Evolutionary conservation across 2,329 filamentous ascomycete genomes (phyloP), one percentile per base, ranked within the genome.

Genomic region (Aspergillus fischeri): DNA sequence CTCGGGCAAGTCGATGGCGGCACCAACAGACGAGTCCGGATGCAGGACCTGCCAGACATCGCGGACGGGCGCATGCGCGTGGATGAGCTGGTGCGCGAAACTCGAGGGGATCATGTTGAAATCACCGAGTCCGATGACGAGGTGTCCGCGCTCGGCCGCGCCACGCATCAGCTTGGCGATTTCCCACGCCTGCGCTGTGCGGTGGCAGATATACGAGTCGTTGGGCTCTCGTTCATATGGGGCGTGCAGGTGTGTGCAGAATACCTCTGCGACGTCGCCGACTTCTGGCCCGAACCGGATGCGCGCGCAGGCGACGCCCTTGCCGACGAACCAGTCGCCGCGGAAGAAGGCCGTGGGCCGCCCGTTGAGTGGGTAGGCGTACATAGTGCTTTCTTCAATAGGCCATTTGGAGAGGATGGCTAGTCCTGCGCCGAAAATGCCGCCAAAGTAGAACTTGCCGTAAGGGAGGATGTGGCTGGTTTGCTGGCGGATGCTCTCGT

Each of bases 61-160:
- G 48, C 83, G 83, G 28, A 96, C 87, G 14, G 88, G 87, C 9
- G 88, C 86, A 69, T 92, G 87, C 3, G 86, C 85, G 56, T 88
- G 90, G 64, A 99, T 87, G 62, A 97, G 81, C 54, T 86, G 84
- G 76, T 97, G 91, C 32, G 90, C 88, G 60, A 96, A 84, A 27
- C 91, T 95, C 44, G 88, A 76, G 0, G 94, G 94, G n/a, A 91
- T 80, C 89, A 96, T 96, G 77, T 97, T 97, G 78, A 97, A 97
- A 77, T 97, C 94, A 27, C 94, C 94, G 54, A 96, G 78, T 5
- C 87, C 92, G 47, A 97, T 79, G 52, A 92, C 92, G 29, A 97
- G 80, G 71, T 93, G 90, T 6, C 92, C 91, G 14, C 88, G 81
- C 64, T 92, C 89, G 1, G 87, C 83, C 48, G 93, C 92, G 57